These are phyloP conservation scores for Yarrowia sp. DNA, from an alignment of 805 yeast genomes.

Conservation along the genomic window DNA sequence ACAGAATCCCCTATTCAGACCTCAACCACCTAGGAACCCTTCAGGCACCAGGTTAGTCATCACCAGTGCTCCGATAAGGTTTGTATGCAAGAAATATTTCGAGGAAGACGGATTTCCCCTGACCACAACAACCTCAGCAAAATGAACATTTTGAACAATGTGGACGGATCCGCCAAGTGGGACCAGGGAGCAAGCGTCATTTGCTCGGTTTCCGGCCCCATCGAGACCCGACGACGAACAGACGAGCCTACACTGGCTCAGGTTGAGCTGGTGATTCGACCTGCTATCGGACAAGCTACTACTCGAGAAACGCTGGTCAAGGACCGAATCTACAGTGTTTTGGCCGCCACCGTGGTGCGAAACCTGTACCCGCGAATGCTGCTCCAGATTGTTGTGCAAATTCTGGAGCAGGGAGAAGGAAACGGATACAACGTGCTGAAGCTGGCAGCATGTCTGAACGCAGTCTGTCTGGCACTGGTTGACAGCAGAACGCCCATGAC, in stretches of 20 bases:
- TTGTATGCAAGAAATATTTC: conserved; percentile 21
- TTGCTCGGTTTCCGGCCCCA: conserved; percentile 85
- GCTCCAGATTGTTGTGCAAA: conserved; percentile 65
- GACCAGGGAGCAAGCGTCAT: conserved; percentile 57
- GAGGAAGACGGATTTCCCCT: not conserved
- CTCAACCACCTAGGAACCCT: too few relatives aligned
- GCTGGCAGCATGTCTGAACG: conserved; percentile 68
- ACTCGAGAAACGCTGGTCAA: conserved; percentile 76
- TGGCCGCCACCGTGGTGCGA: conserved; percentile 59
- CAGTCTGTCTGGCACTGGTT: conserved; percentile 67
- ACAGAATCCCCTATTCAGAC: too few relatives aligned
- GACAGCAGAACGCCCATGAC: conserved; percentile 74
- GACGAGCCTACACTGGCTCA: conserved; percentile 78
- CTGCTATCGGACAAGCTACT: conserved; percentile 69
- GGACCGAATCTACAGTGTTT: conserved; percentile 60
- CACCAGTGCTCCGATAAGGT: not conserved
- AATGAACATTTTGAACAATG: conserved; percentile 36
- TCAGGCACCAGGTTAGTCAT: not conserved
- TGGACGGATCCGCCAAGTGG: conserved; percentile 77
- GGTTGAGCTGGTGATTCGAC: conserved; percentile 74
- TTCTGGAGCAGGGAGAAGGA: conserved; percentile 54
- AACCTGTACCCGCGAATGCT: conserved; percentile 75
- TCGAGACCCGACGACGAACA: conserved; percentile 78
- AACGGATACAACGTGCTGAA: conserved; percentile 46
- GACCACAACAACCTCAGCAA: not conserved